Percentiles rank a stretch among this genome's conserved stretches.
Conservation (phyloP, 169 alveolate species). For the Plasmodium vinckei region DNA sequence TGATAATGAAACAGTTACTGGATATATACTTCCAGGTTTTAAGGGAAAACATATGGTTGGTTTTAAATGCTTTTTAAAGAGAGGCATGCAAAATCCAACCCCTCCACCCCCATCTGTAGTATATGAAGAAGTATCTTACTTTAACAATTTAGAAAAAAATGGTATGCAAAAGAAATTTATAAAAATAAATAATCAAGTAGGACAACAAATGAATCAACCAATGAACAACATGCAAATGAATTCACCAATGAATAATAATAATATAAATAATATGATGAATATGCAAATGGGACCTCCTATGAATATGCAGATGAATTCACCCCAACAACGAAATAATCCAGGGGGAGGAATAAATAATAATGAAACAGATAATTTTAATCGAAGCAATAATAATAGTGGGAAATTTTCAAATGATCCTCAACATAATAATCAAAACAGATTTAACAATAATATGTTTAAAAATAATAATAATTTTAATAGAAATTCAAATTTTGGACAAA, state of each 20-base stretch:
- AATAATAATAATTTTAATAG: conserved; percentile 25
- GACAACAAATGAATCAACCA: conserved; percentile 6
- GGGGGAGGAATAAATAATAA: neutral
- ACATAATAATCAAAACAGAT: neutral
- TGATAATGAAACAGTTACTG: conserved; percentile 15
- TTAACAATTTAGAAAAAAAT: conserved; percentile 21
- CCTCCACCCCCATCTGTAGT: conserved; percentile 40
- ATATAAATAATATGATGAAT: neutral
- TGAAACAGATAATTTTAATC: neutral
- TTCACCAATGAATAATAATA: neutral
- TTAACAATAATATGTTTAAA: conserved; percentile 4
- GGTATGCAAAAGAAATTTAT: conserved; percentile 30
- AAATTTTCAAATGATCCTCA: no score
- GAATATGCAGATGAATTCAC: neutral
- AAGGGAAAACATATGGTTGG: conserved; percentile 72
- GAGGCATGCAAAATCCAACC: conserved; percentile 50
- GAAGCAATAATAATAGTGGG: neutral
- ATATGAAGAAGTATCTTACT: conserved; percentile 14
- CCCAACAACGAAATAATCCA: neutral
- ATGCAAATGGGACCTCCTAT: neutral
- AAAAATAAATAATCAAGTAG: conserved; percentile 9
- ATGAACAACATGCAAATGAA: neutral
- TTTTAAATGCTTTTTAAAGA: conserved; percentile 65
- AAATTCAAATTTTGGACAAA: neutral
- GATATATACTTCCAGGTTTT: conserved; percentile 59